A percentile compares a stretch with the other conserved stretches of the same genome.
Conservation (phyloP, 257 asterid genomes). For the Mitragyna speciosa region DNA sequence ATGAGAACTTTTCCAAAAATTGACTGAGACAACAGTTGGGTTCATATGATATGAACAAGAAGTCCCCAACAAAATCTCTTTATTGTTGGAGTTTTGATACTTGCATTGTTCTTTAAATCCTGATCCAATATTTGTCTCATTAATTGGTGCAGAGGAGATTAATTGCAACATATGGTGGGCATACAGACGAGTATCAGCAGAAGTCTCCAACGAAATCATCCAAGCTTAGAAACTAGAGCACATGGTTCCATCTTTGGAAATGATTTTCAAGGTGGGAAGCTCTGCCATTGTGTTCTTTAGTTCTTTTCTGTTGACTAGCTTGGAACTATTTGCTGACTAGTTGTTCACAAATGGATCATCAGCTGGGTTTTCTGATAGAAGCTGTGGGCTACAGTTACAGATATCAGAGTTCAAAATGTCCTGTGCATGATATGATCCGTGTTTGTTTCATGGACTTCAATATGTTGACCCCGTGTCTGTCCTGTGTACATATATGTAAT, state of each 20-base stretch:
- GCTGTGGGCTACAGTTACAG: not conserved
- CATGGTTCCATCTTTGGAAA: conserved; percentile 14
- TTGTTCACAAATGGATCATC: not conserved
- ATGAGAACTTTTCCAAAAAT: not conserved
- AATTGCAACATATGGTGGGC: conserved; percentile 36
- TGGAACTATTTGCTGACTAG: not conserved
- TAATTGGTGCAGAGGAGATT: conserved; percentile 57
- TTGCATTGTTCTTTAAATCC: not conserved
- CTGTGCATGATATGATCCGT: not conserved
- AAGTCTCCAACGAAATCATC: conserved; percentile 6
- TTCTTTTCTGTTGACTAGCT: not conserved
- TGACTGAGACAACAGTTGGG: not conserved
- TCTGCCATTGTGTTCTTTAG: not conserved
- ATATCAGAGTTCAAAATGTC: not conserved
- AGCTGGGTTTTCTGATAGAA: not conserved
- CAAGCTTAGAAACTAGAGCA: conserved; percentile 15
- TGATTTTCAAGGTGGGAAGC: not conserved
- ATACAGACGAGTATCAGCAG: conserved; percentile 22
- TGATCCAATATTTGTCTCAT: not conserved
- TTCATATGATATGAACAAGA: too few relatives aligned
- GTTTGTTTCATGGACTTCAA: not conserved
- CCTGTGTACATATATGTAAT: not conserved
- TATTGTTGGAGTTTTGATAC: not conserved
- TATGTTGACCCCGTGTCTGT: not conserved
- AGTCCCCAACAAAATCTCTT: not conserved